Base-by-base conservation (phyloP, 345 rosid species). In the Hevea brasiliensis region DNA sequence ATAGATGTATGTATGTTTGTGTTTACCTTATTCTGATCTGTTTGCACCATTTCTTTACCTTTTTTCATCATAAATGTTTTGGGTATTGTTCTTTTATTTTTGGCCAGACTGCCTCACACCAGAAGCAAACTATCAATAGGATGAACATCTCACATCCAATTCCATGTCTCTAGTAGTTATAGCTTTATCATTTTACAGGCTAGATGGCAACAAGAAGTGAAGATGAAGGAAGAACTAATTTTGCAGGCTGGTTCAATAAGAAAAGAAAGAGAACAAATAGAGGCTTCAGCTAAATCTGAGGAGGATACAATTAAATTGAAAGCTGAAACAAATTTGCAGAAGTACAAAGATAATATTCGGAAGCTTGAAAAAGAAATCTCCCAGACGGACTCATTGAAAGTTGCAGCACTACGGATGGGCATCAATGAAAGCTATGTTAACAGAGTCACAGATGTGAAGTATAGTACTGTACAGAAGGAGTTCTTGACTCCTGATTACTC, bases 181-280 rank as follows among this genome's bases (percentile, higher is more conserved):
- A 68, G 59, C 55, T 79, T 75, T 29, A 60, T 71, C 67, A 60
- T 56, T 50, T 32, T 32, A 72, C 92, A 93, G 98, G 96, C 89
- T 85, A 85, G 88, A 73, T 85, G 93, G 96, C 81, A 74, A 70
- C 92, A 84, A 79, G 97, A 91, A 78, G 82, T 76, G 82, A 86
- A 84, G 84, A 88, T 79, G 57, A 87, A 79, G 75, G 84, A 84
- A 74, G 91, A 82, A 76, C 73, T 86, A 37, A 71, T 84, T 61
- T 51, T 44, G 65, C 89, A 82, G 81, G 83, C 81, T 29, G 67
- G 70, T 59, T 72, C 78, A n/a, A 67, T 83, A 23, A 79, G 85
- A 81, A 87, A 86, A 78, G 89, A 83, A 59, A 83, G 81, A 53
- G 94, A 84, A 56, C 80, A 84, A 53, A 71, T 77, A 44, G 91